These are phyloP conservation scores for Ochromonas danica DNA, from an alignment of 108 stramenopile genomes.

Conservation along the genomic window DNA sequence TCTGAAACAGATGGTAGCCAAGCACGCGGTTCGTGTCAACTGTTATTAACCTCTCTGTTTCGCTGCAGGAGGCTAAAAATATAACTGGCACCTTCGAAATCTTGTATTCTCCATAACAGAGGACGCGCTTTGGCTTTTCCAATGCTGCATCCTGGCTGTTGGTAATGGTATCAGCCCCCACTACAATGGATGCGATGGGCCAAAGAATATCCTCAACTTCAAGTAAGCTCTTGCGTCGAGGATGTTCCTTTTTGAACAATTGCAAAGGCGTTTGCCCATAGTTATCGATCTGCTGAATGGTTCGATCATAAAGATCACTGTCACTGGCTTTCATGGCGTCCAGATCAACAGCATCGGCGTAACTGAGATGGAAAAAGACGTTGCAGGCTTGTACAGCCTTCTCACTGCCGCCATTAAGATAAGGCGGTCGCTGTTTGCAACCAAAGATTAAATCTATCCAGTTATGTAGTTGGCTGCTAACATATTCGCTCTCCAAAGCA, in stretches of 20 bases:
- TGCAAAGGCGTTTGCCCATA: constrained; percentile 44
- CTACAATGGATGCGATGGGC: constrained; percentile 32
- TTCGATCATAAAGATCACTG: constrained; percentile 33
- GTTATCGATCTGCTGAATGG: constrained; percentile 35
- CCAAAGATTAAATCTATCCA: constrained; percentile 58
- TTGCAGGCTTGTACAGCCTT: constrained; percentile 39
- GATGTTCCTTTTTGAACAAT: constrained; percentile 38
- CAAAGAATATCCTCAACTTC: constrained; percentile 23
- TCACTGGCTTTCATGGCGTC: constrained; percentile 35
- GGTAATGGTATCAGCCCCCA: background rate
- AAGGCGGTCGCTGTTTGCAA: constrained; percentile 56
- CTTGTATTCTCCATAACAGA: constrained; percentile 18
- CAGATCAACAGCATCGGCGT: constrained; percentile 54
- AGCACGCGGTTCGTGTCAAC: constrained; percentile 20
- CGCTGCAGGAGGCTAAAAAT: background rate
- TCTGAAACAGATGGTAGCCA: constrained; percentile 7
- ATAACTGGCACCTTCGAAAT: background rate
- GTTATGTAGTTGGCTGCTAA: constrained; percentile 39
- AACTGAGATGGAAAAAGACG: constrained; percentile 45
- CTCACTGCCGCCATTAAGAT: constrained; percentile 38
- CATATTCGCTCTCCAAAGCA: constrained; percentile 46
- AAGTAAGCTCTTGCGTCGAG: background rate
- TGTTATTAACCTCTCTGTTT: background rate
- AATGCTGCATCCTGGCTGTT: background rate
- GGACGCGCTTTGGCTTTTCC: constrained; percentile 10